phyloP scores from a whole-genome alignment of 345 rosid genomes.

The Acer campestre region DNA sequence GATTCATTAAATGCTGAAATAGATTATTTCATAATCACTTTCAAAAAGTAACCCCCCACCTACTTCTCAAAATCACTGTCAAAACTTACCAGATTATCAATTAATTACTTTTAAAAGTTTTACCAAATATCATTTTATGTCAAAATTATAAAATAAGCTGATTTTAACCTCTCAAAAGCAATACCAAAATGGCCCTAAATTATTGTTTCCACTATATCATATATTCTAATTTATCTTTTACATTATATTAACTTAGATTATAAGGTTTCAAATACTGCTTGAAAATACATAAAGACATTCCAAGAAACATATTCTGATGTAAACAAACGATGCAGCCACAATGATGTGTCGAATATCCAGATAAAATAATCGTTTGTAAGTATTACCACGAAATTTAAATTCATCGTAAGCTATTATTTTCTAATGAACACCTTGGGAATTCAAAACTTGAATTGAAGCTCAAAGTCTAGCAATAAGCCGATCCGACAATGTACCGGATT shows the following conservation, averaged over 20 bases:
- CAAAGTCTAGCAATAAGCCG: constrained; percentile 16
- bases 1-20: too few relatives aligned
- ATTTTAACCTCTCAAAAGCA: too few relatives aligned
- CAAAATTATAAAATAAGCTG: too few relatives aligned
- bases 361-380: background rate
- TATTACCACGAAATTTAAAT: background rate
- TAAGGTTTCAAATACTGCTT: background rate
- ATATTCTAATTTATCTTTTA: too few relatives aligned
- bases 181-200: too few relatives aligned
- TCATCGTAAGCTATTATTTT: constrained; percentile 10
- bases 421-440: background rate
- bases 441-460: constrained; percentile 8
- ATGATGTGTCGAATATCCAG: background rate
- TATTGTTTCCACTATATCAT: background rate
- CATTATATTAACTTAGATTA: too few relatives aligned
- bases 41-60: too few relatives aligned
- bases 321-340: background rate
- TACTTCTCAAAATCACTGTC: too few relatives aligned
- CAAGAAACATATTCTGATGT: background rate
- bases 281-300: background rate
- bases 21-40: too few relatives aligned
- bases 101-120: too few relatives aligned
- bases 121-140: too few relatives aligned
- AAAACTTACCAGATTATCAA: too few relatives aligned
- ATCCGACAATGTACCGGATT: constrained; percentile 28